Conservation (phyloP, 768 basidiomycete species). For the Podaxis sp. region DNA sequence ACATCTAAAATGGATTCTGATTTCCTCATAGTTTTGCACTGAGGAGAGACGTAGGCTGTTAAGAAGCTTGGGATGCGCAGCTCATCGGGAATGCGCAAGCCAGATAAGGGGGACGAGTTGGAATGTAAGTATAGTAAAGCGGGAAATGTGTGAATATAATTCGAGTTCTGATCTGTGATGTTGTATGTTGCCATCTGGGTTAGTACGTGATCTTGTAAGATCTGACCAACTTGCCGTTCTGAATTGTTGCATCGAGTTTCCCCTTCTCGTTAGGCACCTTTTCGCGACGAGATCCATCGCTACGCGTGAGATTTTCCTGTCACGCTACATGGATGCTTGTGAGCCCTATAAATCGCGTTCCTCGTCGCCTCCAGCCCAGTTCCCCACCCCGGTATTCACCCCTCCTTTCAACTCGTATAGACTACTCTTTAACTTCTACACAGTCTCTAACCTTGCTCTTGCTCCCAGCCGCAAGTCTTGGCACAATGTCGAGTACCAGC, state of each 20-base stretch:
- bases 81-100: not conserved
- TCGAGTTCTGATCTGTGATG: slow-evolving; percentile 9
- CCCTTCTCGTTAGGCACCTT: slow-evolving; percentile 23
- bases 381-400: slow-evolving; percentile 19
- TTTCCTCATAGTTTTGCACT: slow-evolving; percentile 18
- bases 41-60: slow-evolving; percentile 25
- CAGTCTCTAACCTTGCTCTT: slow-evolving; percentile 11
- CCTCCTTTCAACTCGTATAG: slow-evolving; percentile 13
- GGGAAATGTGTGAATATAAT: not conserved
- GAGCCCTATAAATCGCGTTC: slow-evolving; percentile 30
- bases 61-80: not conserved
- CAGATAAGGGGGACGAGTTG: slow-evolving; percentile 5
- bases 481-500: slow-evolving; percentile 13
- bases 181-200: slow-evolving; percentile 10
- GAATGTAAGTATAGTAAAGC: not conserved
- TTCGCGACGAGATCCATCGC: slow-evolving; percentile 8
- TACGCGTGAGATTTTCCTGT: slow-evolving; percentile 18
- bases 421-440: not conserved
- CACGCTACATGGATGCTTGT: slow-evolving; percentile 25
- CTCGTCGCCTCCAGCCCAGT: slow-evolving; percentile 19
- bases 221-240: slow-evolving; percentile 23
- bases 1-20: slow-evolving; percentile 16
- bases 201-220: slow-evolving; percentile 19
- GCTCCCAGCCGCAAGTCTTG: slow-evolving; percentile 1
- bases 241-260: slow-evolving; percentile 22